Evolutionary conservation across 371 early-diverging fungal species (phyloP).

Genomic region (Lichtheimia corymbifera): DNA sequence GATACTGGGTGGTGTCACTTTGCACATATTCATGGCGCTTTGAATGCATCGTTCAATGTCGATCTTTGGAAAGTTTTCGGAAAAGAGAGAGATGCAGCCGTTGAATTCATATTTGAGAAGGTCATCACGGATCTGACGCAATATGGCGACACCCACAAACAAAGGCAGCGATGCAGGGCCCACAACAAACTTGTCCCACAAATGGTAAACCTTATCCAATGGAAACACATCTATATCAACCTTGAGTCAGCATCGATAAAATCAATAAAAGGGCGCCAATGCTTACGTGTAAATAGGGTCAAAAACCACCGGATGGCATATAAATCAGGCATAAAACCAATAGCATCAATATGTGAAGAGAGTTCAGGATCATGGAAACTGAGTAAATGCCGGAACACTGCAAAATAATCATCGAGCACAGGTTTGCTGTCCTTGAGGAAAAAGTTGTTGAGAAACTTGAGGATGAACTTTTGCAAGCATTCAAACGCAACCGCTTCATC

Average conservation of each 20-base stretch:
- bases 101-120: constrained; percentile 67
- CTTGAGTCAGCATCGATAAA: background rate
- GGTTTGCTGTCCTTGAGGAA: constrained; percentile 72
- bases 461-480: constrained; percentile 67
- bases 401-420: constrained; percentile 67
- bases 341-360: constrained; percentile 61
- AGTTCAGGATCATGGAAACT: constrained; percentile 78
- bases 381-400: constrained; percentile 64
- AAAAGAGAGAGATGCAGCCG: constrained; percentile 63
- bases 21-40: constrained; percentile 67
- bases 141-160: constrained; percentile 72
- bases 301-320: constrained; percentile 87
- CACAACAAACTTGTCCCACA: constrained; percentile 78
- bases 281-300: constrained; percentile 79
- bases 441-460: constrained; percentile 66
- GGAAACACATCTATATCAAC: constrained; percentile 69
- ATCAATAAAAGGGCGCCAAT: too few species aligned
- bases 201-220: constrained; percentile 73
- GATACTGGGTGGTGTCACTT: constrained; percentile 65
- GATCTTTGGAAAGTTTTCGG: constrained; percentile 69
- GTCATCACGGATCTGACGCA: constrained; percentile 63
- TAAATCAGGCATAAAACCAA: constrained; percentile 72
- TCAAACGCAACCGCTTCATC: constrained; percentile 75
- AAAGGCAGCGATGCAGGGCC: constrained; percentile 66
- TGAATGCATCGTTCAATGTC: constrained; percentile 75